These are phyloP conservation scores for Artemisia argyi DNA, from an alignment of 129 eudicot genomes.

Conservation along the genomic window DNA sequence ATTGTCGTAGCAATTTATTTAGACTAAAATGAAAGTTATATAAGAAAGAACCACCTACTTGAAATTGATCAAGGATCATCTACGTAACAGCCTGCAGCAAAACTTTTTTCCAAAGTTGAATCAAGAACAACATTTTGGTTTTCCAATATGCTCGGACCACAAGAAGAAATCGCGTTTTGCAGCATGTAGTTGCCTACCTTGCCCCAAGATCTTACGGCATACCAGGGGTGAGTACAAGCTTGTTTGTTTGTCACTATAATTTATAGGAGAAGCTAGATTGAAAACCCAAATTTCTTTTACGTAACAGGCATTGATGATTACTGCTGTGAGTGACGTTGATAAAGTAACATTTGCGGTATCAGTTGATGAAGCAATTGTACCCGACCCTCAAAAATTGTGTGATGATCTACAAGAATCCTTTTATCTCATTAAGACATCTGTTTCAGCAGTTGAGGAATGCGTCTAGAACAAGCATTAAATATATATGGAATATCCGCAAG, in stretches of 20 bases:
- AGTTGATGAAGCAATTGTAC: conserved; percentile 29
- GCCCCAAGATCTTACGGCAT: conserved; percentile 22
- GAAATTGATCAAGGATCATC: background rate
- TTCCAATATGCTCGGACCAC: conserved; percentile 19
- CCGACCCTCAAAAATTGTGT: conserved; percentile 16
- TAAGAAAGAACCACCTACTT: too few relatives aligned
- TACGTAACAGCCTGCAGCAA: conserved; percentile 14
- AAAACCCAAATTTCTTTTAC: too few relatives aligned
- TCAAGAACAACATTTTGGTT: background rate
- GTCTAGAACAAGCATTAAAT: too few relatives aligned
- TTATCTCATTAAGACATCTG: conserved; percentile 15
- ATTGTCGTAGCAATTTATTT: too few relatives aligned
- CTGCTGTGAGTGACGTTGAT: conserved; percentile 18
- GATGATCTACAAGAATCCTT: conserved; percentile 28
- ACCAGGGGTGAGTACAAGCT: conserved; percentile 11
- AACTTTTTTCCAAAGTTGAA: background rate
- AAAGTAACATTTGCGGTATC: conserved; percentile 28
- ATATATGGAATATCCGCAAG: too few relatives aligned
- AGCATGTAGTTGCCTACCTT: conserved; percentile 22
- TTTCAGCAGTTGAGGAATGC: background rate
- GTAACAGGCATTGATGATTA: conserved; percentile 25
- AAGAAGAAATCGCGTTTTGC: conserved; percentile 10
- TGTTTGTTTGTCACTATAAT: too few relatives aligned
- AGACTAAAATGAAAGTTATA: too few relatives aligned
- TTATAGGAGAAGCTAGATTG: too few relatives aligned